Percentiles rank a stretch among this genome's conserved stretches.
Evolutionary conservation across 768 basidiomycete species (phyloP).

Genomic region (Astraeus odoratus): DNA sequence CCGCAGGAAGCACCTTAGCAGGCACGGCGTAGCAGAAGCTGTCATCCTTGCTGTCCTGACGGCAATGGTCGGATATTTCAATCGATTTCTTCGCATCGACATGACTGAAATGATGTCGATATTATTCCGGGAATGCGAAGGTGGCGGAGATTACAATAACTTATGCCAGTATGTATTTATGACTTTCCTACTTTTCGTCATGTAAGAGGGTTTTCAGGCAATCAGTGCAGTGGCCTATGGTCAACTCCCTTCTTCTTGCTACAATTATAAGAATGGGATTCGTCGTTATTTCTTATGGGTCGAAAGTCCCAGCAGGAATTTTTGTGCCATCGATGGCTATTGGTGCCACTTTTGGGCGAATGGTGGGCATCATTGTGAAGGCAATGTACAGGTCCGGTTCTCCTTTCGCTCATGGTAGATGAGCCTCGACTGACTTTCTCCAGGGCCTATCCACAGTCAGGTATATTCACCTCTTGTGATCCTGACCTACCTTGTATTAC

Average conservation of each 20-base stretch:
- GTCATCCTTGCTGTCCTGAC: slow-evolving; percentile 82
- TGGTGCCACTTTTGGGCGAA: slow-evolving; percentile 93
- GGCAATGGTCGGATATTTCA: slow-evolving; percentile 88
- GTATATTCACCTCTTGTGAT: slow-evolving; percentile 84
- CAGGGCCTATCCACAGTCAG: slow-evolving; percentile 76
- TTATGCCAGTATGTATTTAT: slow-evolving; percentile 83
- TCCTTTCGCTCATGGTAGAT: background rate
- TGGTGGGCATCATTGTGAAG: slow-evolving; percentile 96
- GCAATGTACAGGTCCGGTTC: slow-evolving; percentile 69
- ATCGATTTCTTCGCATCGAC: slow-evolving; percentile 90
- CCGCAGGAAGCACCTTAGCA: slow-evolving; percentile 80
- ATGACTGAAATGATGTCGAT: slow-evolving; percentile 97
- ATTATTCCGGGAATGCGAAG: slow-evolving; percentile 93
- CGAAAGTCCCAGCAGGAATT: slow-evolving; percentile 95
- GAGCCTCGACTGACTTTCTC: background rate
- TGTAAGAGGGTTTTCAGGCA: slow-evolving; percentile 43
- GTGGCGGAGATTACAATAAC: slow-evolving; percentile 83
- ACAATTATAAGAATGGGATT: slow-evolving; percentile 83
- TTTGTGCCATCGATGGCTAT: slow-evolving; percentile 99
- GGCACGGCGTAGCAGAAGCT: slow-evolving; percentile 84
- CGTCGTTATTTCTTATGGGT: slow-evolving; percentile 90
- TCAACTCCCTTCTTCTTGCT: slow-evolving; percentile 86
- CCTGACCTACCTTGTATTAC: slow-evolving; percentile 96
- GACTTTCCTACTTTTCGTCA: background rate
- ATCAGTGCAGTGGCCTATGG: slow-evolving; percentile 88